Base-by-base conservation (phyloP, 331 rosid species). In the Prunus yedoensis region DNA sequence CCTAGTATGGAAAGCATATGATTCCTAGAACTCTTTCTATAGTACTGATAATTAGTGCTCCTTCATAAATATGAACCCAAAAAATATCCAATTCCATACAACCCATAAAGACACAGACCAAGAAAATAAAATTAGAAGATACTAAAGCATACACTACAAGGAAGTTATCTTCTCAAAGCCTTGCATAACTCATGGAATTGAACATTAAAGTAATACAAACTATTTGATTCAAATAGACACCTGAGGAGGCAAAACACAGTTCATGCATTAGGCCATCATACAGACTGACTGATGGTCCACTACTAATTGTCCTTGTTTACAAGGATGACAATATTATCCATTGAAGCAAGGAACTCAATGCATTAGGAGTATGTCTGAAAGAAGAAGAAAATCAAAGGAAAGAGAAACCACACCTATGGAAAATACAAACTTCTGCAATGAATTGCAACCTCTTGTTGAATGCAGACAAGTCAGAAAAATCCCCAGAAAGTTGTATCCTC, bases 381-480 rank as follows among this genome's bases (percentile, higher is more conserved):
- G 30, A 35, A 51, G 20, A 10, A 27, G 43, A 54, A 63, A 28
- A 4, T 64, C 63, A 47, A 28, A 16, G 41, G 28, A 6, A 58
- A 18, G 25, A 21, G 50, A 58, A 15, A 75, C 13, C 78, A 41
- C 73, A 94, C 98, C 98, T 94, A 86, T 94, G 97, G 86, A 87
- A 94, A 76, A 90, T 88, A 87, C 93, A 94, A 77, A 94, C 94
- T 80, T 94, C 96, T 43, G 98, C 97, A 49, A 94, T 88, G 84
- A 91, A 94, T 69, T 94, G 94, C 86, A 94, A 78, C 83, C 96
- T 87, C 85, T 87, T 93, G 84, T 90, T 82, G 69, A 91, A 94
- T 76, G 86, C 87, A 63, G 93, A 82, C 16, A 94, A 84, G 85
- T 91, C 83, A 77, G 89, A 83, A 77, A 87, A 93, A 78, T 94